Evolutionary conservation across 164 flowering plant species (phyloP).

Genomic region (Vitis cinerea): DNA sequence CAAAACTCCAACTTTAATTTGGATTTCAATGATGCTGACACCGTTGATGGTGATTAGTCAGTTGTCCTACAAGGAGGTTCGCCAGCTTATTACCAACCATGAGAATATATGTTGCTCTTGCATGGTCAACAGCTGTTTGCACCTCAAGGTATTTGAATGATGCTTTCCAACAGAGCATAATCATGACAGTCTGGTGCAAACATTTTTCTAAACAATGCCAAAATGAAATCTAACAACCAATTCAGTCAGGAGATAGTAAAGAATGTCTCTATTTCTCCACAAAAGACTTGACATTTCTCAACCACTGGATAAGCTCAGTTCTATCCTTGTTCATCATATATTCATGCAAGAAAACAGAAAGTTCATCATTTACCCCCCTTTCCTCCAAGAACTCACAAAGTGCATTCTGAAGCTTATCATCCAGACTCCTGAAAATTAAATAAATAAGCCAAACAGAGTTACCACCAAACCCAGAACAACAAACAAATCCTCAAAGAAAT

Average conservation of each 20-base stretch:
- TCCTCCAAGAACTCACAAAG: constrained; percentile 35
- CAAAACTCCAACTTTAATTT: no score
- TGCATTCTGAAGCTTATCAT: constrained; percentile 26
- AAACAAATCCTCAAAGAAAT: no score
- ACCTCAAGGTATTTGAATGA: background rate
- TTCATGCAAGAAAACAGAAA: constrained; percentile 44
- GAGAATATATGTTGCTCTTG: background rate
- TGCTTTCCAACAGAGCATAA: background rate
- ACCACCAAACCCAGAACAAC: background rate
- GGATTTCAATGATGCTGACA: no score
- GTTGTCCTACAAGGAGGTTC: no score
- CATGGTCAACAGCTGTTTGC: background rate
- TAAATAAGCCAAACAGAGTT: background rate
- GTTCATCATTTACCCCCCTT: constrained; percentile 48
- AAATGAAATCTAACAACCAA: background rate
- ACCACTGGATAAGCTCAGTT: constrained; percentile 49
- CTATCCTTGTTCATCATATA: constrained; percentile 59
- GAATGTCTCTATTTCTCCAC: constrained; percentile 25
- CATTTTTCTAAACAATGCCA: background rate
- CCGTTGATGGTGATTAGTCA: no score
- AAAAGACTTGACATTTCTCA: constrained; percentile 30
- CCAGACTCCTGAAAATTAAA: constrained; percentile 32
- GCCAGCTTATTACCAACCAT: no score
- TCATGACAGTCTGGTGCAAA: background rate
- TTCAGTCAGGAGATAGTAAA: background rate